Evolutionary conservation across 192 early-diverging fungal genomes (phyloP).

Genomic region (Thamnidium elegans): DNA sequence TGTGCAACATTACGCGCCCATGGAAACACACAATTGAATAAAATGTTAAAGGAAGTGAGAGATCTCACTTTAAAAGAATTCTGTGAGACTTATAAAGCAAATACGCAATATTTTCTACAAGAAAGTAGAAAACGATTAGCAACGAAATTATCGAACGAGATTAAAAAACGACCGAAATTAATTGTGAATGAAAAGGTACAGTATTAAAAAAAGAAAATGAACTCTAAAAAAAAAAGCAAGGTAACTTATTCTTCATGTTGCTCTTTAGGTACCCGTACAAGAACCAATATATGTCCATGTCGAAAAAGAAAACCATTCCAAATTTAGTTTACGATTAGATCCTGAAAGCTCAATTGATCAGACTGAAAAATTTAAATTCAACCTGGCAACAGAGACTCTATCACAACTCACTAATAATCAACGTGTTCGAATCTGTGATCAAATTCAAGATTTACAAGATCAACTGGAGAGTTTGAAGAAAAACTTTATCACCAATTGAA

Average conservation of each 20-base stretch:
- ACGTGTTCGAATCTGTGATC: constrained; percentile 1
- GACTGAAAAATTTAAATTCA: neutral
- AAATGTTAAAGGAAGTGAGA: constrained; percentile 3
- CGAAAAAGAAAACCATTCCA: too few species aligned
- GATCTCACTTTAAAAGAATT: constrained; percentile 13
- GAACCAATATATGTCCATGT: too few species aligned
- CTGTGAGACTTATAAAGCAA: constrained; percentile 5
- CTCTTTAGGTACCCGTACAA: too few species aligned
- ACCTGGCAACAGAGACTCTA: neutral
- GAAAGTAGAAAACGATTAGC: neutral
- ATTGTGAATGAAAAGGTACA: neutral
- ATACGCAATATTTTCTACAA: constrained; percentile 5
- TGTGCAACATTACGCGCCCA: constrained; percentile 13
- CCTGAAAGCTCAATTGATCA: too few species aligned
- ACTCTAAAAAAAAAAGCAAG: neutral
- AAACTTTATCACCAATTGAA: too few species aligned
- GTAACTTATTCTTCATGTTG: too few species aligned
- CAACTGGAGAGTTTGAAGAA: constrained; percentile 13
- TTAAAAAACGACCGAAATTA: neutral
- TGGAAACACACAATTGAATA: constrained; percentile 18
- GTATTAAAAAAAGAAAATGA: neutral
- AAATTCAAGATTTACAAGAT: constrained; percentile 16
- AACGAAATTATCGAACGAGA: too few species aligned
- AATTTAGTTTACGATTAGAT: neutral
- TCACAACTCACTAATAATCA: neutral